Evolutionary conservation across 2,329 filamentous ascomycete species (phyloP).

Genomic region (Aspergillus alliaceus): DNA sequence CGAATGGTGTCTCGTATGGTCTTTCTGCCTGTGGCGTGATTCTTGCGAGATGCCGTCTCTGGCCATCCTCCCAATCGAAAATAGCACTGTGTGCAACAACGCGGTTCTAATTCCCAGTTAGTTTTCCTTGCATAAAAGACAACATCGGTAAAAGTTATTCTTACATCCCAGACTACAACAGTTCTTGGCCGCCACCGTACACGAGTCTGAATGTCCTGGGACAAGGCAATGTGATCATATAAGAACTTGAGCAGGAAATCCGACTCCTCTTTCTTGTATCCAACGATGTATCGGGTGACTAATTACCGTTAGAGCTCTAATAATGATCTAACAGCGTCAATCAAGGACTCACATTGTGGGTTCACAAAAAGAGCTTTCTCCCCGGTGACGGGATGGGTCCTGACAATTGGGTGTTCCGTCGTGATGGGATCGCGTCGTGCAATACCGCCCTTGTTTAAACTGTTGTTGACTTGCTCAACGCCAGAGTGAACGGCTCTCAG

Average conservation of each 20-base stretch:
- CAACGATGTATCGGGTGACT: constrained; percentile 80
- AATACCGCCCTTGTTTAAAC: constrained; percentile 66
- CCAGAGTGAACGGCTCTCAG: constrained; percentile 79
- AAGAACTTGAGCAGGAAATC: constrained; percentile 75
- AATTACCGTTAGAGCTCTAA: neutral
- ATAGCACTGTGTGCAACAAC: constrained; percentile 77
- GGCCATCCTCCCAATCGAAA: constrained; percentile 77
- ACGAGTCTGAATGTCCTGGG: constrained; percentile 70
- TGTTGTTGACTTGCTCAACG: constrained; percentile 73
- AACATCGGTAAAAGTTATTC: constrained; percentile 16
- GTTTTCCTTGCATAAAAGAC: neutral
- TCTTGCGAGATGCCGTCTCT: constrained; percentile 75
- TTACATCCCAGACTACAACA: constrained; percentile 77
- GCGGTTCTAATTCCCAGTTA: constrained; percentile 55
- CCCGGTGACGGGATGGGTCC: constrained; percentile 78
- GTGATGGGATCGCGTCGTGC: constrained; percentile 74
- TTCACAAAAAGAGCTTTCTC: constrained; percentile 85
- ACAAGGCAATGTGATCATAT: constrained; percentile 71
- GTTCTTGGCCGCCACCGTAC: constrained; percentile 78
- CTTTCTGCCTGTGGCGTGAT: constrained; percentile 81
- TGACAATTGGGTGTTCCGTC: constrained; percentile 72
- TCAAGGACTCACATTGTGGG: constrained; percentile 65
- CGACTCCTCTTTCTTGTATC: constrained; percentile 83
- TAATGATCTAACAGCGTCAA: neutral
- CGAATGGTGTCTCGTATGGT: constrained; percentile 69